Conservation (phyloP, 345 rosid species). For the Carallia brachiata region DNA sequence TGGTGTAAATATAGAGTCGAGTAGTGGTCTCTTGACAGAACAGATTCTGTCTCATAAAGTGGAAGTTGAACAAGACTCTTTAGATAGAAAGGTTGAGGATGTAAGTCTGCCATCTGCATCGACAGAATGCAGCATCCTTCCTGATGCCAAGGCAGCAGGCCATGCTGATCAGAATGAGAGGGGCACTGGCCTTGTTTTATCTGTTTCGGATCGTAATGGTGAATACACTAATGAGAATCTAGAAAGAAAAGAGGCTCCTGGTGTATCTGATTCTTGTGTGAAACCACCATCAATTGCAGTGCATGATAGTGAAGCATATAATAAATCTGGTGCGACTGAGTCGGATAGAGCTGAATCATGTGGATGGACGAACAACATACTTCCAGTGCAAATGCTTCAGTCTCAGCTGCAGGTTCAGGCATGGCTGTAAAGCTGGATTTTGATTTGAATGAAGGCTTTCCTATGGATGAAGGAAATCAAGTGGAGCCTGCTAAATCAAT, state of each 20-base stretch:
- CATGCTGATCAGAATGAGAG: too few relatives aligned
- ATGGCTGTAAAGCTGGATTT: constrained; percentile 63
- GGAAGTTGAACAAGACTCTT: not conserved
- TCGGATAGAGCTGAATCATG: constrained; percentile 37
- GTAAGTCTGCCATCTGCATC: not conserved
- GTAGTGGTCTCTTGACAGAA: not conserved
- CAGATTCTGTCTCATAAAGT: not conserved
- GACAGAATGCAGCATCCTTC: constrained; percentile 27
- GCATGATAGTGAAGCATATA: not conserved
- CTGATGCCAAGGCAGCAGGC: too few relatives aligned
- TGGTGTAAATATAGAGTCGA: not conserved
- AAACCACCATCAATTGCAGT: not conserved
- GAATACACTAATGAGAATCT: constrained; percentile 32
- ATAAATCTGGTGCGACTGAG: too few relatives aligned
- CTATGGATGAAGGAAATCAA: constrained; percentile 50
- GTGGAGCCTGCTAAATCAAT: constrained; percentile 41
- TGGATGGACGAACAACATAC: constrained; percentile 32
- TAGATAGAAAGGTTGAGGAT: not conserved
- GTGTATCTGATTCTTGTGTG: not conserved
- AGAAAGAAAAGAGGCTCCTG: not conserved
- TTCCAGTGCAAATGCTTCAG: constrained; percentile 24
- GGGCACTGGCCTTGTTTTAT: constrained; percentile 17
- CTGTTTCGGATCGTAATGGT: constrained; percentile 24
- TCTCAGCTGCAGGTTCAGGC: constrained; percentile 34
- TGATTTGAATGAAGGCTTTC: constrained; percentile 82